These are phyloP conservation scores for Lachnellula hyalina DNA, from an alignment of 2,329 filamentous ascomycete species.

Conservation along the genomic window DNA sequence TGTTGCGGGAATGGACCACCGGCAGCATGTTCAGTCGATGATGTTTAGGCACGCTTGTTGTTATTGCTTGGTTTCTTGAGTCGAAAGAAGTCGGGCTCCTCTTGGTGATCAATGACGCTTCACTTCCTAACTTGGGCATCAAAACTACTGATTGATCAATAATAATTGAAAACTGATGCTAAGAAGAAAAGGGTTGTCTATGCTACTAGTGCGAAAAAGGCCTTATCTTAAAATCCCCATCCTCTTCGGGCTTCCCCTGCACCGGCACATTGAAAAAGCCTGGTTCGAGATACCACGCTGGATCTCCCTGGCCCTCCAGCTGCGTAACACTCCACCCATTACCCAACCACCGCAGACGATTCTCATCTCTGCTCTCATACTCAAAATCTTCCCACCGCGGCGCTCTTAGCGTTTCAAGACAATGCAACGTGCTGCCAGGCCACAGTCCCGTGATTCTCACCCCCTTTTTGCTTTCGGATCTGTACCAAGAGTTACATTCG, in stretches of 20 bases:
- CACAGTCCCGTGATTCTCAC: slow-evolving; percentile 38
- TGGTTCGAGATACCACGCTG: slow-evolving; percentile 38
- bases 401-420: slow-evolving; percentile 45
- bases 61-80: too few relatives aligned
- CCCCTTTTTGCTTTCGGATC: slow-evolving; percentile 33
- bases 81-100: too few relatives aligned
- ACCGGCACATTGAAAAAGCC: slow-evolving; percentile 35
- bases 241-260: slow-evolving; percentile 34
- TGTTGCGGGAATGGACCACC: too few relatives aligned
- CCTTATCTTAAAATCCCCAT: slow-evolving; percentile 30
- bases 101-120: too few relatives aligned
- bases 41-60: too few relatives aligned
- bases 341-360: slow-evolving; percentile 37
- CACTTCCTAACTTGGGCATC: too few relatives aligned
- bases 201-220: slow-evolving; percentile 33
- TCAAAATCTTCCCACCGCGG: slow-evolving; percentile 51
- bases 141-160: too few relatives aligned
- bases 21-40: too few relatives aligned
- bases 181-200: too few relatives aligned
- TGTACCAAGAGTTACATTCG: slow-evolving; percentile 30
- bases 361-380: slow-evolving; percentile 31
- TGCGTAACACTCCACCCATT: slow-evolving; percentile 39
- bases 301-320: slow-evolving; percentile 37
- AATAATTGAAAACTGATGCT: too few relatives aligned
- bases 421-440: slow-evolving; percentile 32